phyloP scores from a whole-genome alignment of 257 asterid genomes.

The Forsythia suspensa region DNA sequence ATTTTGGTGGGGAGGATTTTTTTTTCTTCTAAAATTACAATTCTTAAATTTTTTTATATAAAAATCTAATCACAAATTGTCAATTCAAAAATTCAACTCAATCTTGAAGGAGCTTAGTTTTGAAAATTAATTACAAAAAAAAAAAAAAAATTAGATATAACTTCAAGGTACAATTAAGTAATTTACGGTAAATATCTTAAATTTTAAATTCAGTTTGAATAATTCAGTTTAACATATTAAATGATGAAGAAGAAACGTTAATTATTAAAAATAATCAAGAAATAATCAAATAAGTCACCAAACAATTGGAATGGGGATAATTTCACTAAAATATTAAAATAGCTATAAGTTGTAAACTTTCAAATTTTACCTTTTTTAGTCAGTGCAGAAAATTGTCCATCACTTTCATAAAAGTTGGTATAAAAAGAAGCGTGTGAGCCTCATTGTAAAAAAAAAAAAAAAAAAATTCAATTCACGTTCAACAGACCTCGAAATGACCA shows the following conservation, averaged over 20 bases:
- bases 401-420: neutral
- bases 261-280: too few species aligned
- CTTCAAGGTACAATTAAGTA: too few species aligned
- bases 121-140: neutral
- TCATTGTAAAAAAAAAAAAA: constrained; percentile 5
- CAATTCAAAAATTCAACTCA: too few species aligned
- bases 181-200: neutral
- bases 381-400: neutral
- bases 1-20: too few species aligned
- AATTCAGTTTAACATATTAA: neutral
- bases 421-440: neutral
- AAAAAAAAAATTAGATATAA: neutral
- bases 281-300: neutral
- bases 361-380: neutral
- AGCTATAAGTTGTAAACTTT: constrained; percentile 1
- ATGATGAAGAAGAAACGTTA: neutral
- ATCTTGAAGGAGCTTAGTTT: too few species aligned
- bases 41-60: too few species aligned
- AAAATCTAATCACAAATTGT: too few species aligned
- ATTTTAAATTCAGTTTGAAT: neutral
- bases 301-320: neutral
- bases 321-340: neutral
- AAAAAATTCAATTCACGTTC: neutral
- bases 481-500: neutral
- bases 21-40: too few species aligned